These are phyloP conservation scores for Scedosporium boydii DNA, from an alignment of 2,329 filamentous ascomycete genomes.

Conservation along the genomic window DNA sequence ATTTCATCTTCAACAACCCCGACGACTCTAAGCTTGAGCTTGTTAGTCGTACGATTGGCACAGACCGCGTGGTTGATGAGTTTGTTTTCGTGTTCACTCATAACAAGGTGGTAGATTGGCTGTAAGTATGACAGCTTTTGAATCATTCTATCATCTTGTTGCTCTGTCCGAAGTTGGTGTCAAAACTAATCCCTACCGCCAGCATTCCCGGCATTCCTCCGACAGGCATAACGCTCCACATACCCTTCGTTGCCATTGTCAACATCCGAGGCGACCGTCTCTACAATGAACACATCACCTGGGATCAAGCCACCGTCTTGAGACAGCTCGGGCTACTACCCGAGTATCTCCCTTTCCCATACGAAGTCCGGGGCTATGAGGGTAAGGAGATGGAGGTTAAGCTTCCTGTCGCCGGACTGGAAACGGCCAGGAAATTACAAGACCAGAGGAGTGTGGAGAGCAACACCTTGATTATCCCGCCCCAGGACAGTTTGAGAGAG, in stretches of 20 bases:
- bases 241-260: constrained; percentile 54
- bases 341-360: constrained; percentile 54
- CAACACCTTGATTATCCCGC: constrained; percentile 6
- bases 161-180: too few species aligned
- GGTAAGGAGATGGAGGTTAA: constrained; percentile 18
- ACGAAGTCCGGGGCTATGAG: constrained; percentile 17
- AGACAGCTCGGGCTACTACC: constrained; percentile 45
- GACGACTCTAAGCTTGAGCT: constrained; percentile 58
- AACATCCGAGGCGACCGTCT: constrained; percentile 54
- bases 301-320: constrained; percentile 59
- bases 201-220: constrained; percentile 45
- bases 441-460: constrained; percentile 8
- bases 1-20: constrained; percentile 69
- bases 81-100: constrained; percentile 60
- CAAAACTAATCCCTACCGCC: too few species aligned
- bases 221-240: constrained; percentile 40
- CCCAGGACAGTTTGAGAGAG: not conserved
- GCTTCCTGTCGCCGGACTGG: constrained; percentile 21
- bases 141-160: too few species aligned
- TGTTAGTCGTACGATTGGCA: constrained; percentile 60
- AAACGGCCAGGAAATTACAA: constrained; percentile 19
- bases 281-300: constrained; percentile 58
- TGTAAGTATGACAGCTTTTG: constrained; percentile 37
- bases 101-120: constrained; percentile 54
- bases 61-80: constrained; percentile 64